Evolutionary conservation across 2,329 filamentous ascomycete genomes (phyloP).

Genomic region (Pyricularia pennisetigena): DNA sequence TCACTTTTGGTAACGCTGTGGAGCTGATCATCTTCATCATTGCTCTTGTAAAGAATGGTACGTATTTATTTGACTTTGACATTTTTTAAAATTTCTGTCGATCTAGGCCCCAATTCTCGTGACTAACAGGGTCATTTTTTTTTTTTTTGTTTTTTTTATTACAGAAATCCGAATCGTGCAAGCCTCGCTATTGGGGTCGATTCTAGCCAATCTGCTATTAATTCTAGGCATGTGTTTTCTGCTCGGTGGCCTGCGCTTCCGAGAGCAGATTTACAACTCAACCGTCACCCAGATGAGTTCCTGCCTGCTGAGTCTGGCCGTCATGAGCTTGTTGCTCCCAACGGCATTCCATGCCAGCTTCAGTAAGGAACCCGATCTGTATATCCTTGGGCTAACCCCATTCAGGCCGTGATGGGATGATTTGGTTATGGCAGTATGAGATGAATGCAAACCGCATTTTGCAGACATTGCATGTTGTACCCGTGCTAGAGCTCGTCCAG

Average conservation of each 20-base stretch:
- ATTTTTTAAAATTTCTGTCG: neutral
- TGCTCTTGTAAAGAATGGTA: conserved; percentile 55
- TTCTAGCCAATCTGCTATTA: conserved; percentile 63
- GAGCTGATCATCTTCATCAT: conserved; percentile 85
- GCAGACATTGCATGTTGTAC: neutral
- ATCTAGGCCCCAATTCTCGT: neutral
- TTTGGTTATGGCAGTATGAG: neutral
- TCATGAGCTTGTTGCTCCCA: conserved; percentile 26
- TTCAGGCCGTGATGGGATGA: neutral
- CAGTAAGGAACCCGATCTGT: conserved; percentile 18
- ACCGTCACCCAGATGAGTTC: conserved; percentile 67
- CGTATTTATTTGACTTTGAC: neutral
- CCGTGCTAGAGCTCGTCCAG: neutral
- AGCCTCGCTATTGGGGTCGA: conserved; percentile 65
- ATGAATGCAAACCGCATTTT: neutral
- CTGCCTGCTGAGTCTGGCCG: conserved; percentile 56
- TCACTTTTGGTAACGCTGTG: conserved; percentile 85
- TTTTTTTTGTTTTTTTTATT: too few species aligned
- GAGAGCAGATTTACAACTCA: conserved; percentile 60
- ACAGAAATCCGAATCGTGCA: conserved; percentile 74
- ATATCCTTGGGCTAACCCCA: neutral
- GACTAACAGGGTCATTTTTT: neutral
- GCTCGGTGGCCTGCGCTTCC: conserved; percentile 56
- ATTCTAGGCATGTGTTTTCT: conserved; percentile 70
- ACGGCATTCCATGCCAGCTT: conserved; percentile 60